A percentile compares a stretch with the other conserved stretches of the same genome.
Evolutionary conservation across 2,329 filamentous ascomycete species (phyloP).

Genomic region (Fusarium metavorans): DNA sequence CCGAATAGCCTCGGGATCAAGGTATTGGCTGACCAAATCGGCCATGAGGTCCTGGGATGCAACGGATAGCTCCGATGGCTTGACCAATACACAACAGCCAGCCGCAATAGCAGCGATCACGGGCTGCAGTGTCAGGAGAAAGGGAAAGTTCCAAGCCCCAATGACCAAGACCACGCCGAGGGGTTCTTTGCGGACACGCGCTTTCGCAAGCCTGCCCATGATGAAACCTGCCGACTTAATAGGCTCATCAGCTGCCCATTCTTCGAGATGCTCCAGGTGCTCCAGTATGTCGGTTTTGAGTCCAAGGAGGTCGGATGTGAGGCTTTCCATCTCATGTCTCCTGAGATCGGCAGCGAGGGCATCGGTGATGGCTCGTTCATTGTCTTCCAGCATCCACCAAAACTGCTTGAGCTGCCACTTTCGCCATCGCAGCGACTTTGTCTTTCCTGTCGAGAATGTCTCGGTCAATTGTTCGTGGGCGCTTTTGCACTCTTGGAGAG

Average conservation of each 20-base stretch:
- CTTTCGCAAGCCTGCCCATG: constrained; percentile 44
- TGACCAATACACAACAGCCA: constrained; percentile 55
- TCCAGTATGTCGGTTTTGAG: constrained; percentile 52
- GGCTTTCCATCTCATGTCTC: constrained; percentile 49
- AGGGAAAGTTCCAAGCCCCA: constrained; percentile 60
- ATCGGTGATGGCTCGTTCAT: constrained; percentile 48
- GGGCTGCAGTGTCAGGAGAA: constrained; percentile 53
- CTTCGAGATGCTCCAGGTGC: constrained; percentile 53
- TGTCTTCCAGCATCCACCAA: constrained; percentile 57
- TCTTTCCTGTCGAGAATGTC: constrained; percentile 36
- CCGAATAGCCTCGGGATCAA: constrained; percentile 54
- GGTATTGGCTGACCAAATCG: constrained; percentile 55
- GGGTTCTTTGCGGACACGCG: constrained; percentile 56
- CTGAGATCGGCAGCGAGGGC: constrained; percentile 52
- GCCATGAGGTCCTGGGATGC: constrained; percentile 52
- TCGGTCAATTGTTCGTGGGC: not conserved
- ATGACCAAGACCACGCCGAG: constrained; percentile 59
- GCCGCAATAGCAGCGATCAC: constrained; percentile 58
- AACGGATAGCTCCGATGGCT: constrained; percentile 56
- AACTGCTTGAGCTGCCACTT: constrained; percentile 56
- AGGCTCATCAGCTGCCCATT: constrained; percentile 53
- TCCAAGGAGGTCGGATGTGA: constrained; percentile 46
- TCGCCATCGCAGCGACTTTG: constrained; percentile 54
- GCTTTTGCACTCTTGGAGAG: not conserved
- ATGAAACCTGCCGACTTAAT: constrained; percentile 43